Percentiles rank a stretch among this genome's conserved stretches.
Evolutionary conservation across 1,284 basidiomycete species (phyloP).

Genomic region (Apiotrichum veenhuisii): DNA sequence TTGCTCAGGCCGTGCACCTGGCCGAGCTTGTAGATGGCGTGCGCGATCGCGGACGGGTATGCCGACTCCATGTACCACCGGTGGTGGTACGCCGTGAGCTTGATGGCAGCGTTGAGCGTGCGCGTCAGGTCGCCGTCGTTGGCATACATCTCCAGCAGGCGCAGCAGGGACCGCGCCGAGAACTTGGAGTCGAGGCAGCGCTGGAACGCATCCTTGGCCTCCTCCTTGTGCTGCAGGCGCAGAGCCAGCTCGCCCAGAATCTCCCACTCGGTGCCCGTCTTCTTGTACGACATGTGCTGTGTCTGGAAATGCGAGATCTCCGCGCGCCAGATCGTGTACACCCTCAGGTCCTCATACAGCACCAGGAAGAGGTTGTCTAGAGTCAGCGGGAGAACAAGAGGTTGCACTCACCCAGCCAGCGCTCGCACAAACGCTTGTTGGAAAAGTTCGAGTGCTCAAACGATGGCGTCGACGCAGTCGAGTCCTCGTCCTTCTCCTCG

Average conservation of each 20-base stretch:
- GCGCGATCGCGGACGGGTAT: constrained; percentile 86
- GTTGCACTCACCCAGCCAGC: constrained; percentile 68
- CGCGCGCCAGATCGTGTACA: constrained; percentile 98
- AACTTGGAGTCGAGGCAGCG: constrained; percentile 87
- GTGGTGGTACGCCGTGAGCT: constrained; percentile 86
- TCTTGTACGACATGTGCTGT: constrained; percentile 89
- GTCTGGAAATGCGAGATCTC: constrained; percentile 99
- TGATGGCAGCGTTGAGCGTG: constrained; percentile 83
- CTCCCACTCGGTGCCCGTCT: constrained; percentile 97
- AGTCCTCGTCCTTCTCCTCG: constrained; percentile 47
- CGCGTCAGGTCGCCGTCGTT: constrained; percentile 89
- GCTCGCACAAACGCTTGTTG: constrained; percentile 93
- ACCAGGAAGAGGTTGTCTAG: constrained; percentile 93
- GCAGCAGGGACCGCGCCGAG: constrained; percentile 84
- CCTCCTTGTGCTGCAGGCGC: constrained; percentile 91
- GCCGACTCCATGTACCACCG: constrained; percentile 68
- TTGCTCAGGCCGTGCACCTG: constrained; percentile 92
- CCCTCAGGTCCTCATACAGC: constrained; percentile 95
- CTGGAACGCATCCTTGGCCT: constrained; percentile 95
- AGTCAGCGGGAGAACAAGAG: not conserved
- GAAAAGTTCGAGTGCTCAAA: constrained; percentile 76
- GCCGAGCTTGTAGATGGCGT: constrained; percentile 86
- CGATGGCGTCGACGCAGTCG: constrained; percentile 23
- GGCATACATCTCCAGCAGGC: constrained; percentile 89
- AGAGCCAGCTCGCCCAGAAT: constrained; percentile 92